phyloP scores from a whole-genome alignment of 495 filamentous ascomycete genomes.

The Annulohypoxylon bovei region DNA sequence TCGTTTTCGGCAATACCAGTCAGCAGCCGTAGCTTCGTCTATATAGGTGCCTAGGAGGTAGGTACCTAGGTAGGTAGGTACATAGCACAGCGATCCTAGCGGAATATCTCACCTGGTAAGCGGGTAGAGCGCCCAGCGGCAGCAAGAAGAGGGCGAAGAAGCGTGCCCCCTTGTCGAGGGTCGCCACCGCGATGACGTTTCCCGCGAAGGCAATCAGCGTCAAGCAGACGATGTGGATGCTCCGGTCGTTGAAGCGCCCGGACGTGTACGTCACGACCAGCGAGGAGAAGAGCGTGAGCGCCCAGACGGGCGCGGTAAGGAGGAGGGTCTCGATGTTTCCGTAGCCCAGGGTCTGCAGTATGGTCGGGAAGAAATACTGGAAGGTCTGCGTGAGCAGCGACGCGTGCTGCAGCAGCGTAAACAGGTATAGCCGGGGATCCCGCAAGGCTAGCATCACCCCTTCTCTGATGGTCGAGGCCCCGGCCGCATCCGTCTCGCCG shows the following conservation, averaged over 20 bases:
- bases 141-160: slow-evolving; percentile 64
- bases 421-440: slow-evolving; percentile 58
- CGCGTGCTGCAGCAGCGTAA: slow-evolving; percentile 57
- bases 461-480: slow-evolving; percentile 45
- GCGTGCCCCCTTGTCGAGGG: slow-evolving; percentile 56
- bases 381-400: slow-evolving; percentile 55
- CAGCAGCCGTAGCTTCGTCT: slow-evolving; percentile 30
- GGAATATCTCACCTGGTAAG: slow-evolving; percentile 46
- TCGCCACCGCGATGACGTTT: slow-evolving; percentile 59
- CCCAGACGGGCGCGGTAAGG: slow-evolving; percentile 63
- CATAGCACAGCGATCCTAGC: neutral
- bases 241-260: slow-evolving; percentile 52
- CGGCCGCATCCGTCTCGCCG: slow-evolving; percentile 50
- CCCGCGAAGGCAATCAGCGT: slow-evolving; percentile 59
- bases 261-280: slow-evolving; percentile 53
- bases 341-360: slow-evolving; percentile 63
- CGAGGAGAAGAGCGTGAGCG: slow-evolving; percentile 47
- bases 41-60: no score
- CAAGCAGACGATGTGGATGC: slow-evolving; percentile 56
- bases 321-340: slow-evolving; percentile 61
- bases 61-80: no score
- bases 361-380: slow-evolving; percentile 66
- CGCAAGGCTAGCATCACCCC: slow-evolving; percentile 51
- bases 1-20: slow-evolving; percentile 27
- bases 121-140: slow-evolving; percentile 59